Evolutionary conservation across 2,329 filamentous ascomycete species (phyloP).

Genomic region (Aspergillus sp.): DNA sequence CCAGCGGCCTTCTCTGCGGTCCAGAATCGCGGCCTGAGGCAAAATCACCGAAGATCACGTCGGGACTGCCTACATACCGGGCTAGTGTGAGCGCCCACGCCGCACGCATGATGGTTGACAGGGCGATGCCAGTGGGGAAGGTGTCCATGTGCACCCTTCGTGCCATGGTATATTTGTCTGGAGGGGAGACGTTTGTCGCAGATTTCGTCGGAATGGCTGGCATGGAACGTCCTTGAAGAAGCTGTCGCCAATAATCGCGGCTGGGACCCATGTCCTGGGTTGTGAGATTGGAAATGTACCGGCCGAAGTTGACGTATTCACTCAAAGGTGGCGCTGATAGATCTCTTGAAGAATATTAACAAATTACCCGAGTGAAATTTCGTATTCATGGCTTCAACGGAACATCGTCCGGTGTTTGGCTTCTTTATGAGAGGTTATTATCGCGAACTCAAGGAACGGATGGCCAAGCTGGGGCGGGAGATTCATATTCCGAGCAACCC

Average conservation of each 20-base stretch:
- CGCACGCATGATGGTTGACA: conserved; percentile 10
- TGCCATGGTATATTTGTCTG: conserved; percentile 2
- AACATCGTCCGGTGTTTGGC: not conserved
- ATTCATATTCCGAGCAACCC: conserved; percentile 1
- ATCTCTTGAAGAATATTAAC: conserved; percentile 3
- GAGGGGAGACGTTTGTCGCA: not conserved
- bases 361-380: conserved; percentile 4
- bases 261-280: not conserved
- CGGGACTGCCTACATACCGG: not conserved
- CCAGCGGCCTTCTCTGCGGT: conserved; percentile 7
- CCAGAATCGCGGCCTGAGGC: conserved; percentile 11
- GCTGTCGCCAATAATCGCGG: not conserved
- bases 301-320: not conserved
- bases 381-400: conserved; percentile 6
- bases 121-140: not conserved
- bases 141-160: not conserved
- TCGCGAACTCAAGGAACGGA: conserved; percentile 4
- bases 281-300: not conserved
- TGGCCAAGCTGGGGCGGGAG: not conserved
- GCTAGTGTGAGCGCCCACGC: conserved; percentile 5
- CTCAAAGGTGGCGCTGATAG: not conserved
- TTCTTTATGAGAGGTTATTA: not conserved
- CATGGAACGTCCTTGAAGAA: not conserved
- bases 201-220: not conserved
- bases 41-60: conserved; percentile 12